Base-by-base conservation (phyloP, 352 stramenopile genomes). In the Globisporangium polare region DNA sequence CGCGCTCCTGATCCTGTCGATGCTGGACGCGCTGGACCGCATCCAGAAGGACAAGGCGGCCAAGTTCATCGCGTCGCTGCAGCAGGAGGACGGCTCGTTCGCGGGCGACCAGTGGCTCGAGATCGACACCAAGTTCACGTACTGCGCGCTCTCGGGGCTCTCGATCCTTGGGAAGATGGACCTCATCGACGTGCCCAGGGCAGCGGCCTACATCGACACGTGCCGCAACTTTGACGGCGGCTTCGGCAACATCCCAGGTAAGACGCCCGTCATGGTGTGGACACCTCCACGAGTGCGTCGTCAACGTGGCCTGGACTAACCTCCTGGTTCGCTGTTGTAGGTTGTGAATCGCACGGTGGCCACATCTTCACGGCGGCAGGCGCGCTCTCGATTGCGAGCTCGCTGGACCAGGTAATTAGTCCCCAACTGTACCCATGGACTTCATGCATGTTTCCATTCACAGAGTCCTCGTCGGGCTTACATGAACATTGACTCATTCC, bases 61-160 rank as follows among this genome's bases (percentile, higher is more conserved):
- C 9, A 42, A 47, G 18, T 98, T 85, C 75, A 81, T 99, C 20
- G 76, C 83, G 17, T 77, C 78, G 9, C 71, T 99, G 41, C 97
- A 99, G 80, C 93, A 99, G 72, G 60, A 71, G 0, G 97, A 99
- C 77, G 98, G 98, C 7, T 98, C 92, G 18, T 99, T 99, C 69
- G 87, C 80, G 3, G 97, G 96, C 37, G 98, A 99, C 75, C 69
- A 94, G 71, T 99, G 96, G 90, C 86, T 88, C 33, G 97, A 99
- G 71, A 92, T 99, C 55, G 98, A 99, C 77, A 99, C 97, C 53
- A 94, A 98, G 66, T 99, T 99, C 75, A 98, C 91, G 26, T 99
- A 99, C 75, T 99, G 97, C 68, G 97, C 97, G 22, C 75, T 99
- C 18, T 97, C 85, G n/a, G 82, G 79, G 42, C 84, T 99, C 29